A percentile compares a stretch with the other conserved stretches of the same genome.
Evolutionary conservation across 139 green algal genomes (phyloP).

Genomic region (Pycnococcus provasolii): DNA sequence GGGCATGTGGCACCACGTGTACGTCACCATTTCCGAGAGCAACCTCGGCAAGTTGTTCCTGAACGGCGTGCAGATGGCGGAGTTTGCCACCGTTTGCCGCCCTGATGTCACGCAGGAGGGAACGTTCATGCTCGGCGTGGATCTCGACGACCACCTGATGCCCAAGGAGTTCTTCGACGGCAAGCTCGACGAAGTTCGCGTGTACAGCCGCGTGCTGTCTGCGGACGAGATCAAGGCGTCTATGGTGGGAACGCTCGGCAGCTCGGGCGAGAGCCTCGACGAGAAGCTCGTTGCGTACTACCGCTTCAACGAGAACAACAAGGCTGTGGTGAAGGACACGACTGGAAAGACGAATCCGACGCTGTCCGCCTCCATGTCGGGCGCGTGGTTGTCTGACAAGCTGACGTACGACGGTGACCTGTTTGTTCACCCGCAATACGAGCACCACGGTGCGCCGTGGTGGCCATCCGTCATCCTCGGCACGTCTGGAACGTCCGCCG

Average conservation of each 20-base stretch:
- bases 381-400: too few species aligned
- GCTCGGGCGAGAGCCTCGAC: neutral
- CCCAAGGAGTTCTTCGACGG: slow-evolving; percentile 29
- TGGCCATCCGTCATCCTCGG: too few species aligned
- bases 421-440: too few species aligned
- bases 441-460: too few species aligned
- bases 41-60: slow-evolving; percentile 25
- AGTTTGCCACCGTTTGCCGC: slow-evolving; percentile 18
- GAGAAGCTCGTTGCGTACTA: slow-evolving; percentile 20
- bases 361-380: too few species aligned
- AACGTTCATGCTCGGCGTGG: slow-evolving; percentile 21
- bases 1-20: slow-evolving; percentile 25
- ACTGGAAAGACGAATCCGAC: too few species aligned
- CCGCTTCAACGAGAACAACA: slow-evolving; percentile 17
- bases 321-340: neutral
- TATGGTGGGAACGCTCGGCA: neutral
- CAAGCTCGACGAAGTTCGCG: slow-evolving; percentile 23
- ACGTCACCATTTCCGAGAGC: slow-evolving; percentile 13
- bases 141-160: slow-evolving; percentile 22
- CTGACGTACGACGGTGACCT: too few species aligned
- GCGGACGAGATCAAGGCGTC: slow-evolving; percentile 1
- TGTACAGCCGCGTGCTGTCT: slow-evolving; percentile 19
- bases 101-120: slow-evolving; percentile 3
- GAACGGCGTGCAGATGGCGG: slow-evolving; percentile 12
- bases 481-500: too few species aligned